A percentile compares a stretch with the other conserved stretches of the same genome.
Evolutionary conservation across 2,329 filamentous ascomycete species (phyloP).

Genomic region (Fusarium lyarnte): DNA sequence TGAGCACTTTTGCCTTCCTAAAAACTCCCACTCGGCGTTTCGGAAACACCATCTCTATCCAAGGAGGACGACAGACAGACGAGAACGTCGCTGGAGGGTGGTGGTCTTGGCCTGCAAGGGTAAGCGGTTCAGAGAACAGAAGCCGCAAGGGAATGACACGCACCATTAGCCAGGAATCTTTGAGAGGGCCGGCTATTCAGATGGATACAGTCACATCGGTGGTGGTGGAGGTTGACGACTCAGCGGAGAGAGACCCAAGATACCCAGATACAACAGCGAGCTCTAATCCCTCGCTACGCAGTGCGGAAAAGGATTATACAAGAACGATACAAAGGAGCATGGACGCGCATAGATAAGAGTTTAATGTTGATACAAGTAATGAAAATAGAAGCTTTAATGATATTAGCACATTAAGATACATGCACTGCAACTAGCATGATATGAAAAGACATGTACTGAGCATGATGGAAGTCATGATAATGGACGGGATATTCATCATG

Average conservation of each 20-base stretch:
- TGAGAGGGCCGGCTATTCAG: constrained; percentile 53
- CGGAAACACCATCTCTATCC: constrained; percentile 55
- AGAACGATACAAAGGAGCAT: constrained; percentile 8
- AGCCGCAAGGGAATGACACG: constrained; percentile 22
- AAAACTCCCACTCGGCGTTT: constrained; percentile 52
- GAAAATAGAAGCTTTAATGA: neutral
- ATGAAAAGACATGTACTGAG: neutral
- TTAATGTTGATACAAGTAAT: neutral
- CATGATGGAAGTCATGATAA: neutral
- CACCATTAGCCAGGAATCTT: constrained; percentile 46
- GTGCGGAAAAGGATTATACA: constrained; percentile 41
- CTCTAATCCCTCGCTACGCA: constrained; percentile 41
- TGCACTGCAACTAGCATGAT: neutral
- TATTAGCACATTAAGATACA: too few species aligned
- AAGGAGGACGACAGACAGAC: constrained; percentile 40
- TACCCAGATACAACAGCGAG: constrained; percentile 40
- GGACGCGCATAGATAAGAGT: constrained; percentile 1
- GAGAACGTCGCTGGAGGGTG: constrained; percentile 37
- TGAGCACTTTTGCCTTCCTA: constrained; percentile 63
- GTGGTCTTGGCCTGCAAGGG: constrained; percentile 41
- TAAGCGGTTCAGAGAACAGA: constrained; percentile 4
- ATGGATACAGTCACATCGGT: constrained; percentile 57
- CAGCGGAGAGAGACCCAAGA: constrained; percentile 38
- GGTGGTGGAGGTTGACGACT: constrained; percentile 51
- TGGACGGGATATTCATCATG: fast-evolving